Base-by-base conservation (phyloP, 495 filamentous ascomycete genomes). In the Tuber aestivum region DNA sequence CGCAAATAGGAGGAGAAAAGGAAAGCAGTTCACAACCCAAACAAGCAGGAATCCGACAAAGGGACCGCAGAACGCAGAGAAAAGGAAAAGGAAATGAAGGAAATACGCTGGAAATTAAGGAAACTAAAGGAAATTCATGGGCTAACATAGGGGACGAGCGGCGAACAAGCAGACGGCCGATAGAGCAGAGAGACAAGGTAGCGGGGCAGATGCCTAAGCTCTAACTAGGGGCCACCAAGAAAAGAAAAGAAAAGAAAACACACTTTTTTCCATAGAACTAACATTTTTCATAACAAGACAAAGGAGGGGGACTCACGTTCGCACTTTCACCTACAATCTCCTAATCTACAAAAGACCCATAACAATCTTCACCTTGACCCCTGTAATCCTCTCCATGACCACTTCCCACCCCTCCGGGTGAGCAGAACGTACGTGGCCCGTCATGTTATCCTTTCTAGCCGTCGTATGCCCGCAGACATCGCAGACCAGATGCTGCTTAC, bases 401-500 rank as follows among this genome's bases (percentile, higher is more conserved):
- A 16, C n/a, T 10, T 61, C 50, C n/a, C n/a, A 61, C 16, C 45
- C 56, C 44, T 61, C 72, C 44, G 12, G 14, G 18, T 82, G 80
- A 35, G 70, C 76, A 0, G 80, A 42, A 10, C 45, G 65, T 7
- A 82, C 75, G 41, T 82, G 80, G 69, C 77, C 80, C 1, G 48
- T 74, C 77, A 82, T 76, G 23, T 82, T 82, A 41, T 82, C 80
- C 4, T 79, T 76, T 0, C 80, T 38, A 0, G 80, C 77, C 0
- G 80, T 82, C 0, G 35, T 27, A 41, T 82, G 80, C 1, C 42
- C 38, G 27, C 80, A 82, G 16, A 75, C 32, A 7, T 45, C 45
- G 41, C 79, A 82, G 0, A 27, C 8, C 5, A 81, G 45, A 37
- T 77, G 74, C 32, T 74, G 38, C 0, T 27, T 23, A 12, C 72